Evolutionary conservation across 208 protist genomes (phyloP).

Genomic region (Trypanosoma congolense): DNA sequence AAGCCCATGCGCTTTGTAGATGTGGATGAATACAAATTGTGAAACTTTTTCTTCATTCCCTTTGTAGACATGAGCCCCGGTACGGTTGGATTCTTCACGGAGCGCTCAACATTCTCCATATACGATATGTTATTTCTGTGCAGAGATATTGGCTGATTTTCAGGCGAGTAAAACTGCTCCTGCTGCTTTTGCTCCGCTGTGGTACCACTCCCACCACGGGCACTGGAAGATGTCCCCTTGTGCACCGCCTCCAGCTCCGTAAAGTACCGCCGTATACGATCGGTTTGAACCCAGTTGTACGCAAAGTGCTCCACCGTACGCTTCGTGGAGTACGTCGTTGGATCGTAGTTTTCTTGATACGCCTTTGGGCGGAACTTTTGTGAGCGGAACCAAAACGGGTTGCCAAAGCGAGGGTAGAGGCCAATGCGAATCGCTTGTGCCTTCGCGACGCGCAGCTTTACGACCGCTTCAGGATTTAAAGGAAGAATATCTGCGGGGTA

Average conservation of each 20-base stretch:
- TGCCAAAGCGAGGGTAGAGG: slow-evolving; percentile 85
- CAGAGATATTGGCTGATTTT: slow-evolving; percentile 49
- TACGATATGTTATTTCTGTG: slow-evolving; percentile 60
- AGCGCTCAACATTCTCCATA: slow-evolving; percentile 56
- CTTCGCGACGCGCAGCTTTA: slow-evolving; percentile 78
- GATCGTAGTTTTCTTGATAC: slow-evolving; percentile 87
- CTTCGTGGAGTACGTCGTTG: slow-evolving; percentile 84
- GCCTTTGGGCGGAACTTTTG: slow-evolving; percentile 80
- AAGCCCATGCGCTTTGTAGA: slow-evolving; percentile 88
- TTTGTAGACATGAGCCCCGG: slow-evolving; percentile 87
- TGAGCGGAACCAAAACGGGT: slow-evolving; percentile 87
- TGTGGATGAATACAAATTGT: slow-evolving; percentile 86
- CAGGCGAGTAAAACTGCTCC: slow-evolving; percentile 60
- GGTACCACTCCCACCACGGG: slow-evolving; percentile 39
- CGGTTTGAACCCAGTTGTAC: slow-evolving; percentile 87
- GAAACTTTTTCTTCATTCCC: slow-evolving; percentile 91
- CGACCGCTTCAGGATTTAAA: slow-evolving; percentile 78
- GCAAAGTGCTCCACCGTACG: slow-evolving; percentile 88
- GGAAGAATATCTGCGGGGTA: slow-evolving; percentile 86
- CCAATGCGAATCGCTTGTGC: slow-evolving; percentile 81
- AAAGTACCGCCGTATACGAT: slow-evolving; percentile 86
- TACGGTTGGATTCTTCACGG: slow-evolving; percentile 82
- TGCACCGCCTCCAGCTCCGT: slow-evolving; percentile 52
- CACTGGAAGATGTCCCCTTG: slow-evolving; percentile 27
- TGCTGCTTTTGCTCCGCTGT: slow-evolving; percentile 76